Conservation (phyloP, 768 basidiomycete species). For the Russula abietina region DNA sequence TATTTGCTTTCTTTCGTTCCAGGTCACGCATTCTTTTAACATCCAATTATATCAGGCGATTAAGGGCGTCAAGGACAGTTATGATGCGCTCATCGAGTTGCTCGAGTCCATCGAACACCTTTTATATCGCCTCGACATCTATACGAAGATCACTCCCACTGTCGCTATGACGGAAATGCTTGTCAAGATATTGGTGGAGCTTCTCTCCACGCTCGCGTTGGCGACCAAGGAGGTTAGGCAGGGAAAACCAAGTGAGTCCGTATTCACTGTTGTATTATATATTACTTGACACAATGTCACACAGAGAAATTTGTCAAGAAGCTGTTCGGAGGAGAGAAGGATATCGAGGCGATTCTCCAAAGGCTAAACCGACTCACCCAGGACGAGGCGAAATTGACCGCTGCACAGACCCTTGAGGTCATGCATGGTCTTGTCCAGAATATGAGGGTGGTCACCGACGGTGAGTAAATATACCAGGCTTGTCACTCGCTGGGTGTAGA, state of each 20-base stretch:
- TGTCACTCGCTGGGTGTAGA: neutral
- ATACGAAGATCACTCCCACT: neutral
- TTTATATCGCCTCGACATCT: neutral
- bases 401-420: neutral
- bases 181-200: neutral
- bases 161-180: neutral
- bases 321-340: neutral
- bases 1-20: too few species aligned
- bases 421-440: neutral
- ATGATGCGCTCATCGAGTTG: neutral
- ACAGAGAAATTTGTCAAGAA: neutral
- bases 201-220: neutral
- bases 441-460: neutral
- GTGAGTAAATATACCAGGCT: neutral
- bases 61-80: neutral
- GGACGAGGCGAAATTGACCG: neutral
- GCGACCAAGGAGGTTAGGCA: neutral
- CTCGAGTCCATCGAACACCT: neutral
- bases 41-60: too few species aligned
- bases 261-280: neutral
- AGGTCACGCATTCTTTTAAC: too few species aligned
- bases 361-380: neutral
- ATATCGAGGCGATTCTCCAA: neutral
- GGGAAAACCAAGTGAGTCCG: neutral
- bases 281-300: neutral